A percentile compares a stretch with the other conserved stretches of the same genome.
Evolutionary conservation across 345 rosid genomes (phyloP).

Genomic region (Citropsis articulata): DNA sequence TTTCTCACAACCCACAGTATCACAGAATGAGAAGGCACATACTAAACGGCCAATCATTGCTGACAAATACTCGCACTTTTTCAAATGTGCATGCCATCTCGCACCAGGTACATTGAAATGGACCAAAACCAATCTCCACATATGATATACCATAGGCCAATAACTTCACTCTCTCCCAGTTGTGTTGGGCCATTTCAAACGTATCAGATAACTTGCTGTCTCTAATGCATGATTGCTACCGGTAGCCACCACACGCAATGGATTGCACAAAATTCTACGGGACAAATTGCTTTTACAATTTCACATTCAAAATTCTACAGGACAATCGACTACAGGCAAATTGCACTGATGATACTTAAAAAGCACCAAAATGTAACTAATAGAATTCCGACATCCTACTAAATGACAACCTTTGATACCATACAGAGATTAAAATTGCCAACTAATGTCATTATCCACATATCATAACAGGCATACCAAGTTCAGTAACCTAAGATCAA

Average conservation of each 20-base stretch:
- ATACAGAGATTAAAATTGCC: background rate
- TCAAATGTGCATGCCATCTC: background rate
- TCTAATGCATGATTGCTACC: background rate
- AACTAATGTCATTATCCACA: conserved; percentile 11
- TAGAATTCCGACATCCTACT: background rate
- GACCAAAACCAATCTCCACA: background rate
- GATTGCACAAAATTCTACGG: background rate
- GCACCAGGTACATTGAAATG: background rate
- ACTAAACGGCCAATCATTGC: background rate
- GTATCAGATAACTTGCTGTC: background rate
- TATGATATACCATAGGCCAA: too few relatives aligned
- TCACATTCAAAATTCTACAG: background rate
- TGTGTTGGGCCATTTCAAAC: background rate
- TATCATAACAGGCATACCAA: conserved; percentile 9
- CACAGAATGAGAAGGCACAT: background rate
- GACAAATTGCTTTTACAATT: background rate
- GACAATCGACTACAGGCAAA: background rate
- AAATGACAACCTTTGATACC: background rate
- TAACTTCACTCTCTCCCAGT: too few relatives aligned
- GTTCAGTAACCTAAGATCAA: conserved; percentile 13
- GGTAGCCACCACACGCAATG: background rate
- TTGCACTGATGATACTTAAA: background rate
- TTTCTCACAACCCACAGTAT: background rate
- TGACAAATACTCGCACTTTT: background rate
- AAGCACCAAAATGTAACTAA: background rate